Conservation (phyloP, 1,284 basidiomycete genomes). For the Cystobasidiaceae sp. region DNA sequence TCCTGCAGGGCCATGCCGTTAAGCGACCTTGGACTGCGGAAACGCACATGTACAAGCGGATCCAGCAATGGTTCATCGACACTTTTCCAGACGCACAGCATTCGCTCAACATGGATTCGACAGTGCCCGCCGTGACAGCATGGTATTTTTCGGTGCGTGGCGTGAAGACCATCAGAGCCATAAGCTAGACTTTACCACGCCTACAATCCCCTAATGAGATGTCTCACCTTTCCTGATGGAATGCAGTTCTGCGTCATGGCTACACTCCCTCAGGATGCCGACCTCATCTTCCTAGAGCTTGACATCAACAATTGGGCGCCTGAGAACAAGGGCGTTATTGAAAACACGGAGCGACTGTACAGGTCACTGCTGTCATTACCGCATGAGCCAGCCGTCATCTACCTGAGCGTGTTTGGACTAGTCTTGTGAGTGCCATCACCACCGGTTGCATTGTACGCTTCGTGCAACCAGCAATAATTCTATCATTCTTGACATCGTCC, state of each 20-base stretch:
- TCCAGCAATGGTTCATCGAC: slow-evolving; percentile 17
- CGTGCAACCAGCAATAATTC: background rate
- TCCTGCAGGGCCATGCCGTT: slow-evolving; percentile 1
- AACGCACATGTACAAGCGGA: slow-evolving; percentile 20
- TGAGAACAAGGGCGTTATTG: background rate
- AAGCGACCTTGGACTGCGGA: slow-evolving; percentile 2
- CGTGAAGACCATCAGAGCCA: background rate
- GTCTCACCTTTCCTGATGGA: background rate
- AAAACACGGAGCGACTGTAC: background rate
- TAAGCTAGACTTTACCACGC: background rate
- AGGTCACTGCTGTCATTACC: background rate
- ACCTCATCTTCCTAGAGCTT: slow-evolving; percentile 15
- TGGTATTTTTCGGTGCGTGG: slow-evolving; percentile 13
- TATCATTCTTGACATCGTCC: background rate
- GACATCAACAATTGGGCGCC: background rate
- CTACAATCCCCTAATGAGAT: background rate
- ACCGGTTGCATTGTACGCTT: background rate
- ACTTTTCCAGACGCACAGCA: slow-evolving; percentile 14
- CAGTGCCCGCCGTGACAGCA: slow-evolving; percentile 11
- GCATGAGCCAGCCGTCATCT: slow-evolving; percentile 16
- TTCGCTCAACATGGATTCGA: slow-evolving; percentile 2
- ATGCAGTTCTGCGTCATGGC: background rate
- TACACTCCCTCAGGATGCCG: slow-evolving; percentile 8
- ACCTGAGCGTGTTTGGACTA: slow-evolving; percentile 17
- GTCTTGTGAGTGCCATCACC: slow-evolving; percentile 2